A percentile compares a stretch with the other conserved stretches of the same genome.
Conservation (phyloP, 768 basidiomycete species). For the Suillus occidentalis region DNA sequence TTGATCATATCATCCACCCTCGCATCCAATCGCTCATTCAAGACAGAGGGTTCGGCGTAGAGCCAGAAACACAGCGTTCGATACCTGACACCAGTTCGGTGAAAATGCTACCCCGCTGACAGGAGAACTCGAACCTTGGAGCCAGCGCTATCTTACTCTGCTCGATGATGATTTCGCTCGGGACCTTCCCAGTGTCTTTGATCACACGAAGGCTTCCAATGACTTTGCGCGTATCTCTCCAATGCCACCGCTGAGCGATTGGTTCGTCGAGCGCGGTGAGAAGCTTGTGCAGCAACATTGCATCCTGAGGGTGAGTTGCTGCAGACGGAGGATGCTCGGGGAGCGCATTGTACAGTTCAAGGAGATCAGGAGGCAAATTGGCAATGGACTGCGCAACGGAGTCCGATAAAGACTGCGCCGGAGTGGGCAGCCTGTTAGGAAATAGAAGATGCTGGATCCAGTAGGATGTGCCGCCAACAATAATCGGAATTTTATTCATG, state of each 20-base stretch:
- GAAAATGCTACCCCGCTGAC: neutral
- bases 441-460: conserved; percentile 97
- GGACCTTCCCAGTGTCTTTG: conserved; percentile 60
- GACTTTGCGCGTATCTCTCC: conserved; percentile 92
- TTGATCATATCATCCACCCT: conserved; percentile 90
- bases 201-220: conserved; percentile 76
- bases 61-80: conserved; percentile 90
- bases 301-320: conserved; percentile 49
- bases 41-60: conserved; percentile 62
- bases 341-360: conserved; percentile 52
- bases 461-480: conserved; percentile 95
- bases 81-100: conserved; percentile 52
- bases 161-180: conserved; percentile 68
- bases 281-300: conserved; percentile 66
- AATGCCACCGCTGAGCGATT: conserved; percentile 89
- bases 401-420: conserved; percentile 28
- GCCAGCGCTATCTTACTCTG: conserved; percentile 47
- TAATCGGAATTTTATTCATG: conserved; percentile 70
- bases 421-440: conserved; percentile 60
- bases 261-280: conserved; percentile 67
- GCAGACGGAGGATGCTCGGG: conserved; percentile 63
- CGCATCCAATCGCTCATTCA: conserved; percentile 69
- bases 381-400: conserved; percentile 43
- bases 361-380: conserved; percentile 47
- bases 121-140: conserved; percentile 48